Evolutionary conservation across 2,329 filamentous ascomycete species (phyloP).

Genomic region (Biscogniauxia sp.): DNA sequence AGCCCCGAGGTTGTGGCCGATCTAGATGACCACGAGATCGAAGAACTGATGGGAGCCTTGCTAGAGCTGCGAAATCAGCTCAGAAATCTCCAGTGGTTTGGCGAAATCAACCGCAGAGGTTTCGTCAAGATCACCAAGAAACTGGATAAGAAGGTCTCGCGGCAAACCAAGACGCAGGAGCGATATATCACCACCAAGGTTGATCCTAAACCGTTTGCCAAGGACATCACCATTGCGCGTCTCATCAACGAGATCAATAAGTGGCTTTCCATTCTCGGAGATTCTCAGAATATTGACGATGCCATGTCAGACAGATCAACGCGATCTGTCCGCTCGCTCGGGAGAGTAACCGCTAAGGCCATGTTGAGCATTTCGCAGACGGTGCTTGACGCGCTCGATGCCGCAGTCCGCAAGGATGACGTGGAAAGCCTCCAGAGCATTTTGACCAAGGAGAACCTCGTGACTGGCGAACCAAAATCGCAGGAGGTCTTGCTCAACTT

Average conservation of each 20-base stretch:
- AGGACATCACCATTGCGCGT: slow-evolving; percentile 54
- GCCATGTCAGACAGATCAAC: slow-evolving; percentile 70
- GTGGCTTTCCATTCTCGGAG: slow-evolving; percentile 81
- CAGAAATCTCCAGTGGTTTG: slow-evolving; percentile 94
- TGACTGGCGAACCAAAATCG: slow-evolving; percentile 50
- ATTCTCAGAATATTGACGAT: slow-evolving; percentile 75
- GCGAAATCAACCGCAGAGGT: slow-evolving; percentile 90
- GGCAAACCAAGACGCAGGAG: slow-evolving; percentile 68
- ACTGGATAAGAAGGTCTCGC: slow-evolving; percentile 87
- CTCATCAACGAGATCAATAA: slow-evolving; percentile 71
- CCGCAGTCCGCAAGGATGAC: slow-evolving; percentile 69
- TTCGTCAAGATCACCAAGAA: slow-evolving; percentile 99
- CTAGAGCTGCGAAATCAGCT: slow-evolving; percentile 85
- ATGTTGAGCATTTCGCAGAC: slow-evolving; percentile 68
- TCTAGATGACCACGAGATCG: slow-evolving; percentile 82
- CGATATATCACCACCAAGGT: slow-evolving; percentile 89
- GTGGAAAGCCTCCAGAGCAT: slow-evolving; percentile 53
- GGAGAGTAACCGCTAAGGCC: slow-evolving; percentile 72
- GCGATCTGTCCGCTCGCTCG: slow-evolving; percentile 67
- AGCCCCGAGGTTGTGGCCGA: slow-evolving; percentile 66
- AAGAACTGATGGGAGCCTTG: slow-evolving; percentile 87
- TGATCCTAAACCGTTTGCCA: slow-evolving; percentile 82
- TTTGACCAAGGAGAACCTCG: slow-evolving; percentile 56
- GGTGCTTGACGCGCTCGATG: slow-evolving; percentile 69
- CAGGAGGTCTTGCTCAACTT: slow-evolving; percentile 76